These are phyloP conservation scores for Termitomyces sp. DNA, from an alignment of 768 basidiomycete genomes.

Conservation along the genomic window DNA sequence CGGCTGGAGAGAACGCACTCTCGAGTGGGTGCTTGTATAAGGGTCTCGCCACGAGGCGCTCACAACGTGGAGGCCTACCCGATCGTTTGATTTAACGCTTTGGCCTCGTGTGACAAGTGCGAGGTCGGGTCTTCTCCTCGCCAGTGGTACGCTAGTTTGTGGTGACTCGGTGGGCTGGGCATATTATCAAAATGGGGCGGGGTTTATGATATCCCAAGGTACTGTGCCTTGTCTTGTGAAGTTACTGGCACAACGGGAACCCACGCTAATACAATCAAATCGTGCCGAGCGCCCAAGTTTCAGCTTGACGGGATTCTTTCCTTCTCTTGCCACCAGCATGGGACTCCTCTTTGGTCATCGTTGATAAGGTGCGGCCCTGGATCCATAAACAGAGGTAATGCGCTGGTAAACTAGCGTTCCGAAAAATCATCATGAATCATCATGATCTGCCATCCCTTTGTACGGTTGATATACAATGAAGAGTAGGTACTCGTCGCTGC, in stretches of 20 bases:
- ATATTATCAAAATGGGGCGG: background rate
- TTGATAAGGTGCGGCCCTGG: background rate
- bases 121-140: constrained; percentile 12
- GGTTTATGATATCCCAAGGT: background rate
- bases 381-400: background rate
- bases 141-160: background rate
- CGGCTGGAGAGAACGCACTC: constrained; percentile 4
- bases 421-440: background rate
- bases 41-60: constrained; percentile 25
- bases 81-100: constrained; percentile 13
- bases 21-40: constrained; percentile 13
- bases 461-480: background rate
- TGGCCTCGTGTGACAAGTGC: constrained; percentile 18
- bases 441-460: background rate
- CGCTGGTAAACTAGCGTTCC: background rate
- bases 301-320: background rate
- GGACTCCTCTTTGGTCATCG: background rate
- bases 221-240: background rate
- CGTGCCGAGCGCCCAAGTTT: background rate
- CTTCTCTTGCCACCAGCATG: background rate
- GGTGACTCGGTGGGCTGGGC: background rate
- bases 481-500: too few species aligned
- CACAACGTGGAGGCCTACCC: constrained; percentile 26
- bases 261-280: background rate
- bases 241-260: background rate